Base-by-base conservation (phyloP, 257 asterid genomes). In the Leptodermis oblonga region DNA sequence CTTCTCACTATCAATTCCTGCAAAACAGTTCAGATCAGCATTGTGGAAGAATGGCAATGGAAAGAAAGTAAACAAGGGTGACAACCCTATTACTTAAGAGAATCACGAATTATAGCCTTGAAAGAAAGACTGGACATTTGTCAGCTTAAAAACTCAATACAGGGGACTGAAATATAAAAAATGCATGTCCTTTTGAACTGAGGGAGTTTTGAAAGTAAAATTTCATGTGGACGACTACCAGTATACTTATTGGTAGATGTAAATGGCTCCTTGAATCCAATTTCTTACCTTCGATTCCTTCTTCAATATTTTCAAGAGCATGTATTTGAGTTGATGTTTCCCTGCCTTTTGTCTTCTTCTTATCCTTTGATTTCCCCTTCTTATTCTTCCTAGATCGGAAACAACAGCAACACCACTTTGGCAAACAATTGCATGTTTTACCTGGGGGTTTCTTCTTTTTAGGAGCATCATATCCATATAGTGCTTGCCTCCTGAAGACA, bases 301-400 rank as follows among this genome's bases (percentile, higher is more conserved):
- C 97, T 79, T 92, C 97, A 26, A 92, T 87, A 77, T 92, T 92
- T 80, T 92, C 98, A 68, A 92, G 98, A 74, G 98, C 98, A 70
- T 92, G 96, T 78, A 90, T 88, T 82, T 92, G 98, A 14, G 95
- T 84, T 8, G 91, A 86, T 75, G 89, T 77, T 70, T 88, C 90
- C 73, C 75, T 83, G 77, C 78, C 81, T 76, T 92, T 90, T 25
- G 87, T 66, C 81, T 82, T 92, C 72, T 86, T 90, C 80, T 88
- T 88, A 14, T 90, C 95, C 76, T 86, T 87, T 9, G 90, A 75
- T 65, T 74, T 82, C 67, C 81, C 87, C 77, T 65, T 84, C 10
- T 73, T 84, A 85, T 88, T 90, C 82, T 80, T 90, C 70, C 78
- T 81, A 5, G 95, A 79, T 31, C 89, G 70, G 68, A 43, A 85